Evolutionary conservation across 1,284 basidiomycete genomes (phyloP).

Genomic region (Sanguinoderma infundibulare): DNA sequence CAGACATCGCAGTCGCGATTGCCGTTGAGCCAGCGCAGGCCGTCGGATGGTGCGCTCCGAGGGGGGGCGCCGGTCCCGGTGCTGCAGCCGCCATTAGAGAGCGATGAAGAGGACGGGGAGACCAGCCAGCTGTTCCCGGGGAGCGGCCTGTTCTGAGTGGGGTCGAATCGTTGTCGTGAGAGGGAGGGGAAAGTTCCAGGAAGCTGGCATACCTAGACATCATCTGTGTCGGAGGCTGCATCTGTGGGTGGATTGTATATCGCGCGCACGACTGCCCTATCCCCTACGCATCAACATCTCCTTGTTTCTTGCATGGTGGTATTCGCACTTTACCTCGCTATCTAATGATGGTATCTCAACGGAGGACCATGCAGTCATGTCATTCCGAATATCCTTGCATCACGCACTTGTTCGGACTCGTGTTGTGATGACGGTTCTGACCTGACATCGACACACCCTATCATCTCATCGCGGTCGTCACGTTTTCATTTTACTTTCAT

Average conservation of each 20-base stretch:
- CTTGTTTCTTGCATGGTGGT: background rate
- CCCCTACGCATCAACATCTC: background rate
- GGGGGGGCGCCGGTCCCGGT: background rate
- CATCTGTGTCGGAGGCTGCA: background rate
- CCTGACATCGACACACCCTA: background rate
- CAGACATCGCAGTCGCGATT: slow-evolving; percentile 17
- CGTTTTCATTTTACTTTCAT: slow-evolving; percentile 1
- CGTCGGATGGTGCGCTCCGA: slow-evolving; percentile 6
- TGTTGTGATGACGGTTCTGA: background rate
- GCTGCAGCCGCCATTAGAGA: slow-evolving; percentile 31
- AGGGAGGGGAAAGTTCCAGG: background rate
- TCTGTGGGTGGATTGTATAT: too few species aligned
- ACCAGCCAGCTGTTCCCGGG: slow-evolving; percentile 57
- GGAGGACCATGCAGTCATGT: background rate
- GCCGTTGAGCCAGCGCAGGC: slow-evolving; percentile 28
- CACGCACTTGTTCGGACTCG: slow-evolving; percentile 3
- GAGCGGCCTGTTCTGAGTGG: slow-evolving; percentile 53
- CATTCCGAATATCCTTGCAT: background rate
- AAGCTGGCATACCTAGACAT: background rate
- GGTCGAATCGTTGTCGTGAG: background rate
- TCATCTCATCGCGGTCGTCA: background rate
- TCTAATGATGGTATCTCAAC: slow-evolving; percentile 8
- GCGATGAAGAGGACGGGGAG: slow-evolving; percentile 46
- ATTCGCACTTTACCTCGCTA: slow-evolving; percentile 14
- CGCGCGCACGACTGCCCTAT: background rate